phyloP scores from a whole-genome alignment of 192 early-diverging fungal species.

The Podila clonocystis region DNA sequence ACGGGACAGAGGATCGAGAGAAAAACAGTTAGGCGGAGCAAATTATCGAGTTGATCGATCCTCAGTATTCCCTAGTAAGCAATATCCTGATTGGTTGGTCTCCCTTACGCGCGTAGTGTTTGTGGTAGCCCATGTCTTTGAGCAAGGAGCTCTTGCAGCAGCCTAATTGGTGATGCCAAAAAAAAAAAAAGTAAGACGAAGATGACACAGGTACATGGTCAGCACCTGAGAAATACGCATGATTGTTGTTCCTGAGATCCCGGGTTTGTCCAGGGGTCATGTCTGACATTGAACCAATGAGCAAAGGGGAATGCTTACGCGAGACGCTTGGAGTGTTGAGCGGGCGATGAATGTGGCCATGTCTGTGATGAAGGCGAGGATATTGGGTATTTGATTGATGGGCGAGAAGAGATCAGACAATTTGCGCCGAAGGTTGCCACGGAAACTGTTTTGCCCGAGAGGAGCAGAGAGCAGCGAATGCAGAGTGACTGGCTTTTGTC shows the following conservation, averaged over 20 bases:
- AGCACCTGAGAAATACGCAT: background rate
- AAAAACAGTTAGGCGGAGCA: background rate
- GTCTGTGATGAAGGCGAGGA: background rate
- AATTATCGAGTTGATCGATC: background rate
- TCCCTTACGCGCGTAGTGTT: constrained; percentile 28
- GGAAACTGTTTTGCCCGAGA: no score
- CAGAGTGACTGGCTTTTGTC: no score
- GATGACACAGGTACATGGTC: background rate
- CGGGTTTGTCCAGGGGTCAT: background rate
- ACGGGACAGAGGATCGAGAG: background rate
- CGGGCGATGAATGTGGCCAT: constrained; percentile 28
- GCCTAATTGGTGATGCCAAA: constrained; percentile 10
- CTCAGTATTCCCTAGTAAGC: background rate
- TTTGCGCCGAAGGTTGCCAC: no score
- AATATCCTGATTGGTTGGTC: background rate
- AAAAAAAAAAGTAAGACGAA: background rate
- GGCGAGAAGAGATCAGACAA: background rate
- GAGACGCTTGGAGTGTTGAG: constrained; percentile 24
- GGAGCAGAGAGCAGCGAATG: no score
- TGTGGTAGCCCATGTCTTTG: constrained; percentile 12
- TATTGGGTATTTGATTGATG: no score
- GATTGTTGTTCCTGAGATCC: no score
- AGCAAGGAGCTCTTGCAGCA: constrained; percentile 8
- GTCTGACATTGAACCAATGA: background rate
- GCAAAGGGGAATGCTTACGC: constrained; percentile 10